These are phyloP conservation scores for Sugiyamaella marilandica DNA, from an alignment of 805 yeast genomes.

Conservation along the genomic window DNA sequence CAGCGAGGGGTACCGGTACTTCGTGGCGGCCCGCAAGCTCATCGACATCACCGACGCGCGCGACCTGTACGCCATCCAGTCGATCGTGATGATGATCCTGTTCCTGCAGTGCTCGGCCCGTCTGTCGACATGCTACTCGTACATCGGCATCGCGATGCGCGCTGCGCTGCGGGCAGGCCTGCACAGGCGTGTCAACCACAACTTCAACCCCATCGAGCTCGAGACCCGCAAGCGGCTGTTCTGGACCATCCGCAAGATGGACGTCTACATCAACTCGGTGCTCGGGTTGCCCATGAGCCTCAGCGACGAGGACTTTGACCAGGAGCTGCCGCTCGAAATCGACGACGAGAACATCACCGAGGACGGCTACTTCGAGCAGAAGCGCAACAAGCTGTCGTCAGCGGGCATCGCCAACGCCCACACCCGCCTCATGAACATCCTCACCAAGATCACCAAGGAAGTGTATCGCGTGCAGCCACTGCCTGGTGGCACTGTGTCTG, in stretches of 20 bases:
- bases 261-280: constrained; percentile 80
- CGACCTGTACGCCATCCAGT: constrained; percentile 76
- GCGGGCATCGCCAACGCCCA: constrained; percentile 83
- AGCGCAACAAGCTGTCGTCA: constrained; percentile 56
- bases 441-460: constrained; percentile 65
- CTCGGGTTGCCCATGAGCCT: constrained; percentile 79
- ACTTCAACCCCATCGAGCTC: constrained; percentile 68
- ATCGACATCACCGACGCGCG: constrained; percentile 81
- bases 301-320: constrained; percentile 76
- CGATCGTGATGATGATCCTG: constrained; percentile 79
- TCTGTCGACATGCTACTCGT: constrained; percentile 80
- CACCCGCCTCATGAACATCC: constrained; percentile 64
- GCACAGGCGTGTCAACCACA: constrained; percentile 64
- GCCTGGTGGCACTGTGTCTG: constrained; percentile 3
- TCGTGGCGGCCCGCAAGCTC: constrained; percentile 71
- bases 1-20: constrained; percentile 69
- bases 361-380: constrained; percentile 47
- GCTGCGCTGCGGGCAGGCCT: constrained; percentile 79
- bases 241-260: constrained; percentile 89
- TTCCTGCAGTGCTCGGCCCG: constrained; percentile 87
- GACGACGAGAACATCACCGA: constrained; percentile 84
- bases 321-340: constrained; percentile 74
- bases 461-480: constrained; percentile 57
- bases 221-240: constrained; percentile 82
- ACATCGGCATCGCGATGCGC: constrained; percentile 81